These are phyloP conservation scores for Malus hybrid DNA, from an alignment of 331 rosid species.

Conservation along the genomic window DNA sequence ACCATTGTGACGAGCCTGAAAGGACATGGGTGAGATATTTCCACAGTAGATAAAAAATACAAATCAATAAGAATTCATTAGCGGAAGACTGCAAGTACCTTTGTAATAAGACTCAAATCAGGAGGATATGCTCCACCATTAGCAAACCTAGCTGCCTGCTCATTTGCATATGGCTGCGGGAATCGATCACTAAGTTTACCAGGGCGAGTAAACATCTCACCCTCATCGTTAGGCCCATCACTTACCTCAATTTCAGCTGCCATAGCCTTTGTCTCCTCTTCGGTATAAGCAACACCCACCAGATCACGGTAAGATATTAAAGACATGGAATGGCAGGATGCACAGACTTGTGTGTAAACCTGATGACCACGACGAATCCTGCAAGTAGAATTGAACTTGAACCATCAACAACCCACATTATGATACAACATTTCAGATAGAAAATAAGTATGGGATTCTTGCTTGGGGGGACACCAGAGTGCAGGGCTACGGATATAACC, in stretches of 20 bases:
- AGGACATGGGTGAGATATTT: constrained; percentile 11
- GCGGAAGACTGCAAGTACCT: constrained; percentile 45
- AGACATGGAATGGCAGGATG: constrained; percentile 96
- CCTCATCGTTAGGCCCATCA: constrained; percentile 99
- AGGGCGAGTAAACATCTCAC: constrained; percentile 97
- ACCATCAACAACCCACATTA: neutral
- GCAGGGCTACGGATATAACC: neutral
- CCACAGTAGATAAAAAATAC: neutral
- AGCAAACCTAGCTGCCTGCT: constrained; percentile 97
- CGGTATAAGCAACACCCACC: constrained; percentile 96
- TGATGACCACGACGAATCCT: constrained; percentile 99
- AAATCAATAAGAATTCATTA: neutral
- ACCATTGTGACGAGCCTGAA: constrained; percentile 97
- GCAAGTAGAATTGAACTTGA: constrained; percentile 24
- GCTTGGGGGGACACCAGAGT: neutral
- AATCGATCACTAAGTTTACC: constrained; percentile 97
- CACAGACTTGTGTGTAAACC: constrained; percentile 89
- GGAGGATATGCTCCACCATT: constrained; percentile 99
- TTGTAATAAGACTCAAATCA: constrained; percentile 85
- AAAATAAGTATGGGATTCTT: neutral
- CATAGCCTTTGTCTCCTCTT: constrained; percentile 89
- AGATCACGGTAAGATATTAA: constrained; percentile 90
- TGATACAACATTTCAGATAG: neutral
- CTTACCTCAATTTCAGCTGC: constrained; percentile 96
- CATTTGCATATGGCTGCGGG: constrained; percentile 85